phyloP scores from a whole-genome alignment of 441 rosid genomes.

The Brassica hybrid region DNA sequence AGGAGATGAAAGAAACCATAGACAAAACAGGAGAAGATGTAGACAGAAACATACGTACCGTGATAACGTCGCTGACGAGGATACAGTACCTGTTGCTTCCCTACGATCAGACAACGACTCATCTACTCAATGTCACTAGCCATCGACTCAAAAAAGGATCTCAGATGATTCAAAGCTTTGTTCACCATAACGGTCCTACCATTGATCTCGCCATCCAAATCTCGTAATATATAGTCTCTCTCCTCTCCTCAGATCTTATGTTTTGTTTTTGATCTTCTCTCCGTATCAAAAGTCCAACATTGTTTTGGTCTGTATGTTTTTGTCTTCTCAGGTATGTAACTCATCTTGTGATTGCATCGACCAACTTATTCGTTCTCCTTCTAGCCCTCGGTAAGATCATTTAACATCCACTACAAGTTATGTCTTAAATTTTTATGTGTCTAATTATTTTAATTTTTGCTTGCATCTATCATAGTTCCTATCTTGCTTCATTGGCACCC shows the following conservation, averaged over 20 bases:
- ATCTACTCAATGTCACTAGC: constrained; percentile 46
- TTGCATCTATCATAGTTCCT: constrained; percentile 48
- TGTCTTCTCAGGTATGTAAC: constrained; percentile 43
- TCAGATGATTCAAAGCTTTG: constrained; percentile 42
- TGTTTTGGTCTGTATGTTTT: neutral
- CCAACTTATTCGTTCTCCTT: constrained; percentile 54
- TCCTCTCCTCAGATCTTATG: neutral
- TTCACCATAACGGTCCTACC: constrained; percentile 44
- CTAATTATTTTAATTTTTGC: neutral
- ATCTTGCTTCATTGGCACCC: constrained; percentile 68
- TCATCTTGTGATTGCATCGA: constrained; percentile 49
- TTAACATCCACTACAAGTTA: neutral
- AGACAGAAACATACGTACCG: constrained; percentile 39
- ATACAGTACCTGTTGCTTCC: constrained; percentile 55
- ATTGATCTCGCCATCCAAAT: constrained; percentile 49
- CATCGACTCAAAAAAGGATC: constrained; percentile 54
- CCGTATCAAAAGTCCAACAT: neutral
- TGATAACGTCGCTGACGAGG: constrained; percentile 42
- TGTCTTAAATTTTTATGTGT: neutral
- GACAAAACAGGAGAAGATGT: constrained; percentile 50
- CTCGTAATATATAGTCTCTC: constrained; percentile 41
- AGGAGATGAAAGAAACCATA: constrained; percentile 50
- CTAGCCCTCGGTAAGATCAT: constrained; percentile 55
- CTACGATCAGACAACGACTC: constrained; percentile 46
- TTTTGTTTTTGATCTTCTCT: neutral